Base-by-base conservation (phyloP, 169 alveolate species). In the Eimeria praecox region DNA sequence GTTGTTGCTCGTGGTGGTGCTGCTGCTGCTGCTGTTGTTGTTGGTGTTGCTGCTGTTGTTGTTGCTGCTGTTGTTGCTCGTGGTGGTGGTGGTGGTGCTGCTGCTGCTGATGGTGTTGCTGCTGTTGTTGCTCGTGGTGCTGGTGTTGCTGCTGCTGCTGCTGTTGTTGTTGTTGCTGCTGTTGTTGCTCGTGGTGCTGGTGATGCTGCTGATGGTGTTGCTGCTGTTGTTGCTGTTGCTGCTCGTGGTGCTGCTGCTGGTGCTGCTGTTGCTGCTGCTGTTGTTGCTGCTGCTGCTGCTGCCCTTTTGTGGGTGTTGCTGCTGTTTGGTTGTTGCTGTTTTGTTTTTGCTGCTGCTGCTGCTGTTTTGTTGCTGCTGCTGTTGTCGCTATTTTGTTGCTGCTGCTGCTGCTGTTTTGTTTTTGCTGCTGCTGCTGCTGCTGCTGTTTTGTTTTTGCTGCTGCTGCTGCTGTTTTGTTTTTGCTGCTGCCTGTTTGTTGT, bases 231-330 rank as follows among this genome's bases (percentile, higher is more conserved):
- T 56, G n/a, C 66, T 49, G 56, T 8, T 9, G 78, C 5, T 33
- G 20, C 64, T 38, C 40, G 30, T 12, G 64, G 33, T 38, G 56
- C 52, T 38, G 52, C 64, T 42, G 46, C 33, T 44, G 56, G 62
- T 9, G 85, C 46, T 73, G 85, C 85, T 35, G 56, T 4, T 16
- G 85, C 44, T 40, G 52, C 44, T 73, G 85, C 85, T 73, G 56
- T 46, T 73, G 85, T 46, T 73, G 85, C 52, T 73, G 85, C 85
- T 73, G 85, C 85, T 73, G 85, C 90, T 38, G 75, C 75, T 24
- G 75, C 38, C 9, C 33, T n/a, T 24, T 18, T n/a, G 18, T 4
- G n/a, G n/a, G n/a, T n/a, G n/a, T n/a, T n/a, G n/a, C n/a, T n/a
- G n/a, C n/a, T n/a, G n/a, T n/a, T n/a, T n/a, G n/a, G n/a, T n/a